These are phyloP conservation scores for Coniferiporia weirii DNA, from an alignment of 1,284 basidiomycete species.

Conservation along the genomic window DNA sequence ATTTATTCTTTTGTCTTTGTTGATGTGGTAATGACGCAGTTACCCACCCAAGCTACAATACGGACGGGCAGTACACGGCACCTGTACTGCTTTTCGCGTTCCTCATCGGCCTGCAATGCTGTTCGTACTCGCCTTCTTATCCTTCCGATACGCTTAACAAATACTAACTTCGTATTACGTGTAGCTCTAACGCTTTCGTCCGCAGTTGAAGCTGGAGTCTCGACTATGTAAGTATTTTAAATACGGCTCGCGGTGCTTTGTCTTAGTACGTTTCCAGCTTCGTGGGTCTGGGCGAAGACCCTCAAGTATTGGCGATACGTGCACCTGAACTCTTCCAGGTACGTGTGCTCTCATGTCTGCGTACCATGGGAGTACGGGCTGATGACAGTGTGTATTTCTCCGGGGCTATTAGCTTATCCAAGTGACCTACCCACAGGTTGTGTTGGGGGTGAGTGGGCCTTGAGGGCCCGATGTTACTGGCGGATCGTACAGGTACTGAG, in stretches of 20 bases:
- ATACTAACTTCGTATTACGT: background rate
- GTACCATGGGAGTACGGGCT: background rate
- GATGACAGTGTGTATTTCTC: background rate
- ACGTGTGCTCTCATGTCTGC: constrained; percentile 22
- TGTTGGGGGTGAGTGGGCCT: constrained; percentile 40
- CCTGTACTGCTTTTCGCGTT: constrained; percentile 77
- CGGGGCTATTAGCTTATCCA: constrained; percentile 47
- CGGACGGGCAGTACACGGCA: constrained; percentile 69
- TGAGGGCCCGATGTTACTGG: no score
- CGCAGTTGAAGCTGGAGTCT: constrained; percentile 76
- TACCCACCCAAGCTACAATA: constrained; percentile 70
- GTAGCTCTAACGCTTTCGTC: constrained; percentile 62
- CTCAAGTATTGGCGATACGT: constrained; percentile 66
- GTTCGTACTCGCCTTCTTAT: constrained; percentile 37
- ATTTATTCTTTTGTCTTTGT: constrained; percentile 13
- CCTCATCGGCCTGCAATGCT: constrained; percentile 70
- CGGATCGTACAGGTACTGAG: no score
- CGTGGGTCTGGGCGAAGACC: constrained; percentile 80
- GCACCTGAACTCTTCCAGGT: constrained; percentile 69
- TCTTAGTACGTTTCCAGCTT: constrained; percentile 42
- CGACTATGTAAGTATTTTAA: constrained; percentile 57
- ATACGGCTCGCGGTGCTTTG: background rate
- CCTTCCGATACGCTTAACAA: background rate
- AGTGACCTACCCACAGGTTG: constrained; percentile 53
- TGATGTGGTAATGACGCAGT: constrained; percentile 33